Base-by-base conservation (phyloP, 306 rosid genomes). In the Vicia villosa region DNA sequence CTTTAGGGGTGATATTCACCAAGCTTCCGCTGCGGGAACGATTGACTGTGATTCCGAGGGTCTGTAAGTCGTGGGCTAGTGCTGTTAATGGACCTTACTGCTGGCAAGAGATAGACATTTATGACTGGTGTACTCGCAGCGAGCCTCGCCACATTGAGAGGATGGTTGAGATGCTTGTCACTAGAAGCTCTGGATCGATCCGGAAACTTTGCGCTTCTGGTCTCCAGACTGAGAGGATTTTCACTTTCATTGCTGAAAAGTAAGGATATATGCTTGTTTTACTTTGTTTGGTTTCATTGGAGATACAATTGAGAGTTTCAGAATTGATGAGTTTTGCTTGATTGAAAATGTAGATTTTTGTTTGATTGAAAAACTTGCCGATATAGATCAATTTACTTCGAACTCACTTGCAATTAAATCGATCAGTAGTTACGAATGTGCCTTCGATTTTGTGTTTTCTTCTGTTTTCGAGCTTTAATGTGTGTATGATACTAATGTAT, bases 41-140 rank as follows among this genome's bases (percentile, higher is more conserved):
- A 52, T 82, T 91, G 22, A 86, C 89, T 0, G 97, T 89, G 73
- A 82, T 95, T 68, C 99, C 99, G 2, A 58, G 82, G 78, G 97
- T 91, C 8, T 95, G 99, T 70, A 87, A 89, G 61, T 86, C 96
- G n/a, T 95, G 99, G 97, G 58, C 76, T 66, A 83, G 75, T 73
- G 91, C 83, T 14, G 88, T 86, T 8, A 54, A 36, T 8, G 97
- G 95, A 49, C 97, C 99, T 57, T 89, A 87, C 43, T 89, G 96
- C 71, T 95, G 99, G 99, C 96, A 87, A 68, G 95, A 91, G 87
- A 87, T 95, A 16, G 91, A 95, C 75, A 83, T 95, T 26, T 88
- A 84, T 41, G 96, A 95, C 4, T 95, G 95, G 96, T 87, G 97
- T 73, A 81, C 61, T n/a, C 49, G 70, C 11, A 79, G 83, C 77